Evolutionary conservation across 805 yeast species (phyloP).

Genomic region (Ogataea trehalophila): DNA sequence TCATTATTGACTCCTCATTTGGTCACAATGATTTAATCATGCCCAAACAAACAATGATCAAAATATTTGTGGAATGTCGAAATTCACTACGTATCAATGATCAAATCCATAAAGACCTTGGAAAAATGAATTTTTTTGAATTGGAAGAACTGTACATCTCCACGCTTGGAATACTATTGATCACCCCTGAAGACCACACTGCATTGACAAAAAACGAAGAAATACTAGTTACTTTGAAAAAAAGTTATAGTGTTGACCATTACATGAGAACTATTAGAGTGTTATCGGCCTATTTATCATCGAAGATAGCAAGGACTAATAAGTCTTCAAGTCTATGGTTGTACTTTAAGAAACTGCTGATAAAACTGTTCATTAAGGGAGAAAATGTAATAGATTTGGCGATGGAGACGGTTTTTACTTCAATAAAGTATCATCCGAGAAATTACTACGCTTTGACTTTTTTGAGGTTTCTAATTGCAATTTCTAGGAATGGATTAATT

Average conservation of each 20-base stretch:
- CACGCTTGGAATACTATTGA: conserved; percentile 22
- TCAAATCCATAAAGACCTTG: neutral
- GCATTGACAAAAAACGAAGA: conserved; percentile 13
- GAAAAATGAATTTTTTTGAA: neutral
- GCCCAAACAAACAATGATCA: conserved; percentile 6
- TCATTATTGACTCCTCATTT: conserved; percentile 9
- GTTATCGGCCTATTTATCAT: conserved; percentile 17
- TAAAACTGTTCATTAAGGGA: neutral
- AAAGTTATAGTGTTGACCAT: neutral
- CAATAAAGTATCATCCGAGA: conserved; percentile 37
- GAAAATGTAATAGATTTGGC: neutral
- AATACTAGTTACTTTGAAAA: neutral
- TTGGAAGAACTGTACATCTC: conserved; percentile 5
- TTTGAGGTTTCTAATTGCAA: conserved; percentile 20
- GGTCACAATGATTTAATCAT: conserved; percentile 2
- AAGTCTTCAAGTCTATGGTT: conserved; percentile 33
- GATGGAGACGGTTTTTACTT: conserved; percentile 23
- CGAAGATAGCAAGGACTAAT: conserved; percentile 26
- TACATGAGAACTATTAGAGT: neutral
- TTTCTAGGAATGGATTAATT: neutral
- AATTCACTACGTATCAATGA: conserved; percentile 3
- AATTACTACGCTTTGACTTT: conserved; percentile 48
- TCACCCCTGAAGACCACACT: conserved; percentile 28
- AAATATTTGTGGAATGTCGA: conserved; percentile 18
- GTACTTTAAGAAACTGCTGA: conserved; percentile 16